These are phyloP conservation scores for Neospermospora avenae DNA, from an alignment of 2,329 filamentous ascomycete species.

Conservation along the genomic window DNA sequence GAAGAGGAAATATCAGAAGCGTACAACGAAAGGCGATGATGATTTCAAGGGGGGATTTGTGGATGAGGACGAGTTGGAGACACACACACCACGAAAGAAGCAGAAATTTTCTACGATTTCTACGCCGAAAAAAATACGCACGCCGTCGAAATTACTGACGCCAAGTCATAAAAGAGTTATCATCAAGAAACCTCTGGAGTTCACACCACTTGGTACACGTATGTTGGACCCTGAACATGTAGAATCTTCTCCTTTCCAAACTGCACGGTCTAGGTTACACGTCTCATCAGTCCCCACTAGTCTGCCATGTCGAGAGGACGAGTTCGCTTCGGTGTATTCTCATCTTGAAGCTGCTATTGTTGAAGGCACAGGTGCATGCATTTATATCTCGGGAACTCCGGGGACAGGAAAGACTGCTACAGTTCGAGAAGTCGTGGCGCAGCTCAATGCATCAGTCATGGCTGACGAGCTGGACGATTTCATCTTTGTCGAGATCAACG, in stretches of 20 bases:
- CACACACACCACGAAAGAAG: slow-evolving; percentile 54
- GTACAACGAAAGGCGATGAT: slow-evolving; percentile 34
- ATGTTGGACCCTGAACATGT: slow-evolving; percentile 72
- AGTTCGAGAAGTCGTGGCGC: slow-evolving; percentile 88
- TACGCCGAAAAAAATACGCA: slow-evolving; percentile 37
- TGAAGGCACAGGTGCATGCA: slow-evolving; percentile 90
- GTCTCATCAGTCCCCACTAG: slow-evolving; percentile 89
- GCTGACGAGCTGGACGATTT: slow-evolving; percentile 96
- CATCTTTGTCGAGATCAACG: slow-evolving; percentile 98
- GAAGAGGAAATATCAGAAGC: slow-evolving; percentile 27
- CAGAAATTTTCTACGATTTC: slow-evolving; percentile 45
- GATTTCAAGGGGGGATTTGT: slow-evolving; percentile 38
- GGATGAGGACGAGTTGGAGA: slow-evolving; percentile 22
- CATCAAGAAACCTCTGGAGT: slow-evolving; percentile 86
- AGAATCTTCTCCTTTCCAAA: slow-evolving; percentile 83
- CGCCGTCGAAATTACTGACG: slow-evolving; percentile 47
- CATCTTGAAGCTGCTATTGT: slow-evolving; percentile 93
- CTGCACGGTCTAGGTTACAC: slow-evolving; percentile 84
- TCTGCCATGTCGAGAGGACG: slow-evolving; percentile 85
- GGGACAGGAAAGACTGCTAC: slow-evolving; percentile 98
- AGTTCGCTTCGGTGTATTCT: slow-evolving; percentile 89
- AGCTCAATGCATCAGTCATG: slow-evolving; percentile 81
- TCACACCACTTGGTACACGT: slow-evolving; percentile 90
- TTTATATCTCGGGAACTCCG: slow-evolving; percentile 98
- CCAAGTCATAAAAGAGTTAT: slow-evolving; percentile 66